Base-by-base conservation (phyloP, 495 filamentous ascomycete species). In the Penicillium macrosclerotiorum region DNA sequence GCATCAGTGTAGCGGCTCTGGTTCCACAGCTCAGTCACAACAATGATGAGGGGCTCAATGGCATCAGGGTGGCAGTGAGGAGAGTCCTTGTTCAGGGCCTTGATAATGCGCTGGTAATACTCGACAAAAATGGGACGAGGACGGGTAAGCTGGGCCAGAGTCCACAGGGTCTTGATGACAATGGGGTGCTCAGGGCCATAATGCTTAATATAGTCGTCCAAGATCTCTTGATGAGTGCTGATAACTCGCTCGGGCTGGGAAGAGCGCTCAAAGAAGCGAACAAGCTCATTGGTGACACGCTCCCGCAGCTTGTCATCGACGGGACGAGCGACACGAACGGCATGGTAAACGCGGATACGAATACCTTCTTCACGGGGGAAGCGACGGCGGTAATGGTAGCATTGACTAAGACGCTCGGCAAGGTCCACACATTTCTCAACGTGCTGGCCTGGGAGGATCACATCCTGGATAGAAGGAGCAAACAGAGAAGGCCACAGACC, bases 71-170 rank as follows among this genome's bases (percentile, higher is more conserved):
- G 47, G 51, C 61, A 67, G 20, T 34, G 44, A 14, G 55, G 49
- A 0, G 65, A 52, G 14, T 65, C 58, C 46, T 68, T 67, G 49
- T 71, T 71, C 33, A 71, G 29, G 13, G 59, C 51, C 12, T 40
- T 41, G 13, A 71, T 55, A 20, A 71, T 67, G 23, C 55, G 67
- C 29, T 62, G 61, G 36, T 71, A 71, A 46, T 71, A 71, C 29
- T 65, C 63, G 6, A 71, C 48, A 9, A 56, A 67, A 14, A 62
- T 47, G 1, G 65, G 57, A 14, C 60, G 59, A 18, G 62, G 65
- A 11, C 55, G 52, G 34, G 68, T 66, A n/a, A 67, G 44, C 48
- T 67, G 55, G 13, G 67, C 67, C 29, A 71, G 42, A 5, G 39
- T 59, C 63, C 64, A 67, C 1, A 71, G 57, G 36, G 62, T 45